A percentile compares a stretch with the other conserved stretches of the same genome.
Evolutionary conservation across 1,284 basidiomycete species (phyloP).

Genomic region (Lentinula novae-zelandiae): DNA sequence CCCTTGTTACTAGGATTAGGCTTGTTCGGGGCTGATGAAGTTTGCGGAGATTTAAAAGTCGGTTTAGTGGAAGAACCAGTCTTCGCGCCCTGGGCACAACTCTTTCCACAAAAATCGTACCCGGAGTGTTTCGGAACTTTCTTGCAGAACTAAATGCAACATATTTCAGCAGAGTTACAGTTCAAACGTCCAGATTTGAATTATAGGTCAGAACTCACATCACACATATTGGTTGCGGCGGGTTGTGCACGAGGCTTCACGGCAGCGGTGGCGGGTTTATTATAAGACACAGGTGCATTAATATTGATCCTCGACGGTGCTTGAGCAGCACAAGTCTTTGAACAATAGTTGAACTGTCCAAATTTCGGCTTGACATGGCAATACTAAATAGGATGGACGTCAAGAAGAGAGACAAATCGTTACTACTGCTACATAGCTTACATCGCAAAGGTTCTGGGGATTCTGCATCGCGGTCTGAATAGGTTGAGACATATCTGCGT

Average conservation of each 20-base stretch:
- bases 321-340: slow-evolving; percentile 55
- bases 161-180: not conserved
- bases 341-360: slow-evolving; percentile 49
- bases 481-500: not conserved
- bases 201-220: slow-evolving; percentile 26
- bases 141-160: slow-evolving; percentile 37
- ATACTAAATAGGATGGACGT: slow-evolving; percentile 32
- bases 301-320: slow-evolving; percentile 26
- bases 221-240: slow-evolving; percentile 22
- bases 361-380: slow-evolving; percentile 56
- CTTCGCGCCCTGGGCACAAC: slow-evolving; percentile 36
- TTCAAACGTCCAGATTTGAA: not conserved
- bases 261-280: not conserved
- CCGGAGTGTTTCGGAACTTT: slow-evolving; percentile 47
- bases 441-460: slow-evolving; percentile 11
- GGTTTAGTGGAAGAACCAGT: not conserved
- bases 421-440: not conserved
- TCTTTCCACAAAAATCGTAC: slow-evolving; percentile 49
- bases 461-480: not conserved
- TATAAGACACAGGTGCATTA: not conserved
- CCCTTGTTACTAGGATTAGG: not conserved
- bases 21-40: not conserved
- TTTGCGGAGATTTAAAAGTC: not conserved
- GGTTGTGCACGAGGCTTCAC: not conserved
- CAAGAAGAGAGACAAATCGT: not conserved